These are phyloP conservation scores for Sindora glabra DNA, from an alignment of 306 rosid genomes.

Conservation along the genomic window DNA sequence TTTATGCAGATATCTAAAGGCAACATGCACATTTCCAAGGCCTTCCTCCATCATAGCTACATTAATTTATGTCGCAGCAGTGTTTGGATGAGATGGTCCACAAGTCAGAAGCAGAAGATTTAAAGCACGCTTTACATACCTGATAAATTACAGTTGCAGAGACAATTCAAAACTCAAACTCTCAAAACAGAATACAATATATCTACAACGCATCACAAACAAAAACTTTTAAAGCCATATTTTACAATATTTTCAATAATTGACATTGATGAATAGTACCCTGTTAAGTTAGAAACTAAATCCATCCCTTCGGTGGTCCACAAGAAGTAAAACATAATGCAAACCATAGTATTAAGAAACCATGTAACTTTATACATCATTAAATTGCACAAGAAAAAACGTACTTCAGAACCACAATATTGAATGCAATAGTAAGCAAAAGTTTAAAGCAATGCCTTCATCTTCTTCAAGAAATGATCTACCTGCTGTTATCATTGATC, in stretches of 20 bases:
- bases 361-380: constrained; percentile 3
- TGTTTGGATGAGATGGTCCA: constrained; percentile 98
- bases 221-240: neutral
- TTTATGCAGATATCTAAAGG: constrained; percentile 97
- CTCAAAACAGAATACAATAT: neutral
- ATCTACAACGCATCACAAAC: neutral
- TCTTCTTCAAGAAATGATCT: too few relatives aligned
- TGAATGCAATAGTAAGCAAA: too few relatives aligned
- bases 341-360: neutral
- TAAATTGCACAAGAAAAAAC: constrained; percentile 24
- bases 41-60: constrained; percentile 99
- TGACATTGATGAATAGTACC: neutral
- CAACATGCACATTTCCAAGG: constrained; percentile 90
- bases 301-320: neutral
- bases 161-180: too few relatives aligned
- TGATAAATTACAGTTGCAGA: constrained; percentile 27
- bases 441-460: too few relatives aligned
- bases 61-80: constrained; percentile 97
- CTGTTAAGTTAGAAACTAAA: too few relatives aligned
- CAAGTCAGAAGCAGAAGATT: constrained; percentile 96
- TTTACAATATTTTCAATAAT: neutral
- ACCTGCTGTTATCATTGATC: too few relatives aligned
- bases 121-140: constrained; percentile 96
- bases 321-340: neutral
- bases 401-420: constrained; percentile 97